A percentile compares a stretch with the other conserved stretches of the same genome.
These are phyloP conservation scores for Blastobotrys serpentis DNA, from an alignment of 1,139 yeast species.

Conservation along the genomic window DNA sequence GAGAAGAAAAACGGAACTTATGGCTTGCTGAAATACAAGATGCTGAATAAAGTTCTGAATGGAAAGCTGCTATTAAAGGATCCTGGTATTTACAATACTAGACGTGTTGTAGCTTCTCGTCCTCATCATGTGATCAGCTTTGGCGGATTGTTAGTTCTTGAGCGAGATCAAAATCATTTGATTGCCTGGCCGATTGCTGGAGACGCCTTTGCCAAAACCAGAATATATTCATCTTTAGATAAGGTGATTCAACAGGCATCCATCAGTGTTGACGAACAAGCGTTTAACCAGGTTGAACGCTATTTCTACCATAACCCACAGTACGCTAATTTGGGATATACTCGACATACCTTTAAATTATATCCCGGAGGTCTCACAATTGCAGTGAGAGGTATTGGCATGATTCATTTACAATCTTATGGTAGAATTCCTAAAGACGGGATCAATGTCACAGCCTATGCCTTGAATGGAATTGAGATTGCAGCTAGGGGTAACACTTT, in stretches of 20 bases:
- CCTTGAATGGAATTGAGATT: constrained; percentile 46
- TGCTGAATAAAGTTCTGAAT: constrained; percentile 22
- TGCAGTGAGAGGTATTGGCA: constrained; percentile 68
- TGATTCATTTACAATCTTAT: constrained; percentile 60
- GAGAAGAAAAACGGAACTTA: constrained; percentile 23
- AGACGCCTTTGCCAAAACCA: constrained; percentile 18
- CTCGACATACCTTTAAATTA: constrained; percentile 36
- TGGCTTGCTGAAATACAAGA: constrained; percentile 21
- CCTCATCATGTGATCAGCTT: constrained; percentile 29
- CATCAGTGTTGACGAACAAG: constrained; percentile 30
- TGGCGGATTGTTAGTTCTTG: constrained; percentile 33
- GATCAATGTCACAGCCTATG: constrained; percentile 46
- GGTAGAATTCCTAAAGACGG: constrained; percentile 49
- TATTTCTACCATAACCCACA: constrained; percentile 26
- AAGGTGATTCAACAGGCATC: constrained; percentile 39
- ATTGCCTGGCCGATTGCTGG: constrained; percentile 26
- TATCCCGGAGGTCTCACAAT: constrained; percentile 60
- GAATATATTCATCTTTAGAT: constrained; percentile 19
- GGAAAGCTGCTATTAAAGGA: constrained; percentile 26
- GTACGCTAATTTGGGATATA: constrained; percentile 34
- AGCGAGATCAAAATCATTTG: constrained; percentile 17
- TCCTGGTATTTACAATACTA: constrained; percentile 25
- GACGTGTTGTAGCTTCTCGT: constrained; percentile 24
- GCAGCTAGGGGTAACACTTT: constrained; percentile 36
- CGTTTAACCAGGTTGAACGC: background rate